Evolutionary conservation across 805 yeast genomes (phyloP), one percentile per base, ranked within the genome.

Genomic region (Myxozyma neotropica): DNA sequence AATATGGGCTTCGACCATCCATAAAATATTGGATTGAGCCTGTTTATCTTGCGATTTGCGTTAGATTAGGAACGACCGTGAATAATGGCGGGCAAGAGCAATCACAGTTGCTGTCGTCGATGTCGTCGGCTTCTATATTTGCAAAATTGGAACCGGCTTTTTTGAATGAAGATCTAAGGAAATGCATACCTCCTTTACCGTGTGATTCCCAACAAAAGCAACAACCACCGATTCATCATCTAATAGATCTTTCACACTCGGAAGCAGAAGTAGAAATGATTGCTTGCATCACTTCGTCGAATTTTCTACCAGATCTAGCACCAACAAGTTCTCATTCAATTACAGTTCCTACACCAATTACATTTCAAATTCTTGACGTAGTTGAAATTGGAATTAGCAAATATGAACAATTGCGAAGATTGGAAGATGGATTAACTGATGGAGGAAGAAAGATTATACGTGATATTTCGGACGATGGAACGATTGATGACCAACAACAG

Each of bases 311-410:
- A 17, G 56, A 52, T 26, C 23, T 33, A 17, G 15, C 47, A 12
- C 15, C 40, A 10, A 21, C 39, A 1, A 31, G 19, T n/a, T 5
- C 53, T 6, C 24, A 29, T 12, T 35, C 61, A n/a, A 39, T 48
- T 8, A 33, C 51, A 12, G 29, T 51, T 10, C 10, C 53, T 5
- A 59, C 57, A 6, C 65, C 63, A 13, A 23, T 44, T 26, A 53
- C 58, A 21, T 58, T 61, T 39, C 65, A 61, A 40, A 55, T 61
- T 23, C 50, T 55, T 21, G 60, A 61, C 5, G 58, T 61, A 26
- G 31, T 36, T 10, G 65, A 61, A 33, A 55, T 61, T 24, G 65
- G 65, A 8, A 40, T 51, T 10, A 58, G 63, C 24, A 21, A 23
- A 19, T 27, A 17, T 27, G 60, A 58, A 21, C 65, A 61, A 39